A percentile compares a stretch with the other conserved stretches of the same genome.
phyloP scores from a whole-genome alignment of 495 filamentous ascomycete genomes.

The Choiromyces venosus region DNA sequence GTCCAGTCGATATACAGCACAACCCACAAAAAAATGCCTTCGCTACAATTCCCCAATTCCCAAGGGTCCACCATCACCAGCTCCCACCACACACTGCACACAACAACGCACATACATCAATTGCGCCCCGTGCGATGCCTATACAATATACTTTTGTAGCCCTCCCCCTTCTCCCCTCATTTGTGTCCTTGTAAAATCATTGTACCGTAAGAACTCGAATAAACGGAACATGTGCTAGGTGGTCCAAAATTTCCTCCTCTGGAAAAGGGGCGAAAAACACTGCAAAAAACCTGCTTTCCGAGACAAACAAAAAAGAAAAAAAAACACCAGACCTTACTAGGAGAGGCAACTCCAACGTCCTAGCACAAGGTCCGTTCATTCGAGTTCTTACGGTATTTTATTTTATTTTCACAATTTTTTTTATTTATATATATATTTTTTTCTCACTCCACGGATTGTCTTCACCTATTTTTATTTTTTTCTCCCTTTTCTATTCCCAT shows the following conservation, averaged over 20 bases:
- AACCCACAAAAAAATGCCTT: background rate
- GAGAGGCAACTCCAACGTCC: no score
- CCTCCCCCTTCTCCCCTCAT: background rate
- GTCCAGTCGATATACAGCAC: background rate
- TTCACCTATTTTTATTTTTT: background rate
- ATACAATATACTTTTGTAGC: slow-evolving; percentile 12
- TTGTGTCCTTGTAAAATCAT: background rate
- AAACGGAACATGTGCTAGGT: no score
- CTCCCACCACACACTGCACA: slow-evolving; percentile 9
- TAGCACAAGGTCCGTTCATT: no score
- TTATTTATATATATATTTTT: background rate
- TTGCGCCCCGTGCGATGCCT: slow-evolving; percentile 38
- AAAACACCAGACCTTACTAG: no score
- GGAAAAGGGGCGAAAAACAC: no score
- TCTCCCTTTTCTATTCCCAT: slow-evolving; percentile 18
- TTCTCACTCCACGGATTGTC: background rate
- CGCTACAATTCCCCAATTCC: background rate
- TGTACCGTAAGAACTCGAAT: no score
- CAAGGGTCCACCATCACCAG: background rate
- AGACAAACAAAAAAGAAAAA: no score
- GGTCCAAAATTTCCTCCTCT: no score
- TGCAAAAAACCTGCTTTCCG: no score
- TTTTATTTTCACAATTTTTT: background rate
- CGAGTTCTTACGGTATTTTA: no score
- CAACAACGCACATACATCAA: slow-evolving; percentile 33